Base-by-base conservation (phyloP, 371 early-diverging fungal species). In the Blakeslea trispora region DNA sequence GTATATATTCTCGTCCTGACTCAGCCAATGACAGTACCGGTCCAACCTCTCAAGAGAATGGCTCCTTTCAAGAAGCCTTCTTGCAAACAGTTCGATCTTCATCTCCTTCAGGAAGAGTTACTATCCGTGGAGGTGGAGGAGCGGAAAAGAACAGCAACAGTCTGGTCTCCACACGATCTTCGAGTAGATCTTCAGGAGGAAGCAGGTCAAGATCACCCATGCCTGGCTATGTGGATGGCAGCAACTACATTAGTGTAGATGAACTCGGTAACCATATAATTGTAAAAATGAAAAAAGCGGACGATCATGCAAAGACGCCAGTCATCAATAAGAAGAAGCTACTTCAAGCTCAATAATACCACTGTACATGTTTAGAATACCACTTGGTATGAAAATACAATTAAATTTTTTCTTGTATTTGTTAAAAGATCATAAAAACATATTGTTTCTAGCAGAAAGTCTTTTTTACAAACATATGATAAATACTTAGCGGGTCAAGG, bases 201-300 rank as follows among this genome's bases (percentile, higher is more conserved):
- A 59, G 65, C 35, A 39, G 66, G 50, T 68, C 75, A 0, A 48
- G 42, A 42, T 66, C 73, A 1, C 64, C 73, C 23, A 45, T 58
- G 32, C 57, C 69, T 0, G 78, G 78, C 5, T 78, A 60, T 53
- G 63, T 73, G 1, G 71, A 78, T 32, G 78, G 78, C 13, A 69
- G 73, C 45, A 65, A 63, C 32, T 79, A 53, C 61, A 63, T 79
- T 24, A 71, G 75, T 28, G 45, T 71, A 23, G 75, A 79, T 52
- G 74, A 75, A 39, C 61, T 64, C 43, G 79, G 79, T 32, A 75
- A 79, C 17, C 73, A 75, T 18, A 51, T 75, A 1, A 53, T 63
- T 23, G 68, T 71, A 15, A 79, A 71, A 49, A 73, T 79, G 74
- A 73, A 71, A 44, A 75, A 66, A 47, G 79, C 79, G 8, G 68